Percentiles rank a stretch among this genome's conserved stretches.
Evolutionary conservation across 257 asterid species (phyloP).

Genomic region (Penstemon davidsonii): DNA sequence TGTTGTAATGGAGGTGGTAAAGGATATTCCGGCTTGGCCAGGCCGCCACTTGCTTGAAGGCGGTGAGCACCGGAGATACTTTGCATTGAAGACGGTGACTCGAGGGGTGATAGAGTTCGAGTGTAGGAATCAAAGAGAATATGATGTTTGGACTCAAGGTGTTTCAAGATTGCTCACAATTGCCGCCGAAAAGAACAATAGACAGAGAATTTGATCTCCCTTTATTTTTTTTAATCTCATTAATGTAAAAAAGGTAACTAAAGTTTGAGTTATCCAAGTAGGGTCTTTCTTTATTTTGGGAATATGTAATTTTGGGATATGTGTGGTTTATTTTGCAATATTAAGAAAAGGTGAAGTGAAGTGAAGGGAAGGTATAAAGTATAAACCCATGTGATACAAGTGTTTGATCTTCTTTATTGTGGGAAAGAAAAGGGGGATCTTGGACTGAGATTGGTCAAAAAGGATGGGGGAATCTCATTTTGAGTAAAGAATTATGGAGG

Average conservation of each 20-base stretch:
- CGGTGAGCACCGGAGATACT: constrained; percentile 73
- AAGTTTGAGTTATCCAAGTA: constrained; percentile 38
- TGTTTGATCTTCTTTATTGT: constrained; percentile 29
- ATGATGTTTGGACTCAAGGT: constrained; percentile 95
- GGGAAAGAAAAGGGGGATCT: constrained; percentile 44
- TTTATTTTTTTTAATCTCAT: constrained; percentile 20
- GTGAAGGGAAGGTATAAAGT: constrained; percentile 38
- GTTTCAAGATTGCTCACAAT: constrained; percentile 74
- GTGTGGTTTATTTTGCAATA: constrained; percentile 32
- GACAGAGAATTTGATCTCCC: constrained; percentile 45
- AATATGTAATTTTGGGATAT: not conserved
- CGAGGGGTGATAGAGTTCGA: constrained; percentile 91
- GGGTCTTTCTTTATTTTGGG: constrained; percentile 40
- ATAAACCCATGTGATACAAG: constrained; percentile 54
- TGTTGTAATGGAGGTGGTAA: constrained; percentile 74
- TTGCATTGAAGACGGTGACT: constrained; percentile 67
- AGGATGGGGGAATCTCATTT: constrained; percentile 35
- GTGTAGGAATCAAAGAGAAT: constrained; percentile 78
- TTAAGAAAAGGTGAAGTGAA: constrained; percentile 43
- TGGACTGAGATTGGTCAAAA: constrained; percentile 64
- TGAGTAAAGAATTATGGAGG: constrained; percentile 17
- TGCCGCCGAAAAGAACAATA: constrained; percentile 75
- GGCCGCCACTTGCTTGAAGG: constrained; percentile 96
- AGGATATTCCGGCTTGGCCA: constrained; percentile 89
- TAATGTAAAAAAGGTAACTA: constrained; percentile 36